Conservation (phyloP, 441 rosid species). For the Erodium texanum region DNA sequence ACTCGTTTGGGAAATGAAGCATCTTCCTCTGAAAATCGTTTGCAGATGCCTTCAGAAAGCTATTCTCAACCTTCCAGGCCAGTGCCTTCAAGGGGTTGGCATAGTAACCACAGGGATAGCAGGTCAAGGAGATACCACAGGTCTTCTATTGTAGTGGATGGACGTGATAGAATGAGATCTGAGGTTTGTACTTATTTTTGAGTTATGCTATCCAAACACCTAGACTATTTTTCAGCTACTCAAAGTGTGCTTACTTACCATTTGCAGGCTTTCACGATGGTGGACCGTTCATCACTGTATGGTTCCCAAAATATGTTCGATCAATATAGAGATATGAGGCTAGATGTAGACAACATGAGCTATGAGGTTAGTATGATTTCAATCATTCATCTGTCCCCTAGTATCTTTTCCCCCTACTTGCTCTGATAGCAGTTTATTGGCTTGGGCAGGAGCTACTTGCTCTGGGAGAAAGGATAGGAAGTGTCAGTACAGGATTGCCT, state of each 20-base stretch:
- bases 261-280: conserved; percentile 21
- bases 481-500: conserved; percentile 31
- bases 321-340: conserved; percentile 30
- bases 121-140: conserved; percentile 23
- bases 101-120: conserved; percentile 19
- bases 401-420: not conserved
- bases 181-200: conserved; percentile 18
- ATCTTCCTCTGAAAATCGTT: conserved; percentile 13
- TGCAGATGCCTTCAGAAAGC: conserved; percentile 17
- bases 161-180: conserved; percentile 18
- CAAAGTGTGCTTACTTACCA: not conserved
- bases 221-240: not conserved
- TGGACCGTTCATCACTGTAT: conserved; percentile 14
- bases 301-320: conserved; percentile 19
- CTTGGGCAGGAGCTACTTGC: conserved; percentile 32
- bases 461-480: conserved; percentile 36
- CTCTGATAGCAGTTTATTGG: not conserved
- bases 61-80: conserved; percentile 21
- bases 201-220: not conserved
- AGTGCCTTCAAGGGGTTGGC: conserved; percentile 22
- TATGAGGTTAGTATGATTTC: conserved; percentile 26
- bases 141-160: conserved; percentile 15
- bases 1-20: conserved; percentile 14
- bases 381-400: not conserved
- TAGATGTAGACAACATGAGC: conserved; percentile 30